Evolutionary conservation across 2,329 filamentous ascomycete species (phyloP), one percentile per base, ranked within the genome.

Genomic region (Alternaria arborescens): DNA sequence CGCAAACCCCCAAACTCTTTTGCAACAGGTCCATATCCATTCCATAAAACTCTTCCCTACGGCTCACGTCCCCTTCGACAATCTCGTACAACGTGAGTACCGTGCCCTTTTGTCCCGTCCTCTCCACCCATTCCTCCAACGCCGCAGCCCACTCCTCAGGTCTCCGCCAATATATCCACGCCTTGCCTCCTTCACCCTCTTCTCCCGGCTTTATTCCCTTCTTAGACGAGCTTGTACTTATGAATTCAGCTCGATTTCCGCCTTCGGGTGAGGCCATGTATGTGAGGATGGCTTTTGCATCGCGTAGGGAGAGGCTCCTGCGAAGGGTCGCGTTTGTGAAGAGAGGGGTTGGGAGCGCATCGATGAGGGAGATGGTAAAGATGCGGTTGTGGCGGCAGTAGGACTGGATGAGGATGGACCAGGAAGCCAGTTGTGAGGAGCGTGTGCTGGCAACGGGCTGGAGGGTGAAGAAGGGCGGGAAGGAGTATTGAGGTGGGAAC

Each of bases 11-110:
- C 50, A 99, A 84, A 38, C 92, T 90, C 78, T 90, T 93, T 68
- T 91, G 86, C 72, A 99, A 84, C 63, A 97, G 79, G 24, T 93
- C 92, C 46, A 85, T 83, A 75, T 98, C 94, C 83, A 99, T 91
- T n/a, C 91, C 92, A 78, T 93, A 88, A 73, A 97, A 92, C 69
- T 96, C 93, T 72, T 78, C 75, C 24, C 68, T 88, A 59, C 83
- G 79, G 2, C 91, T 93, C 30, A 85, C 90, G 73, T 98, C 94
- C n/a, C 94, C 92, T 78, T 97, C 89, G 2, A 88, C 86, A 71
- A 99, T 82, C 82, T 99, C 95, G 79, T 97, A 98, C 24, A 99
- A 83, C 58, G 95, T 99, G 74, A 99, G 79, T 57, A 99, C 94
- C 12, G 86, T 88, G 24, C 92, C 92, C 82, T 91, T 94, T 83